phyloP scores from a whole-genome alignment of 352 stramenopile species.

The Blastocystis sp. region DNA sequence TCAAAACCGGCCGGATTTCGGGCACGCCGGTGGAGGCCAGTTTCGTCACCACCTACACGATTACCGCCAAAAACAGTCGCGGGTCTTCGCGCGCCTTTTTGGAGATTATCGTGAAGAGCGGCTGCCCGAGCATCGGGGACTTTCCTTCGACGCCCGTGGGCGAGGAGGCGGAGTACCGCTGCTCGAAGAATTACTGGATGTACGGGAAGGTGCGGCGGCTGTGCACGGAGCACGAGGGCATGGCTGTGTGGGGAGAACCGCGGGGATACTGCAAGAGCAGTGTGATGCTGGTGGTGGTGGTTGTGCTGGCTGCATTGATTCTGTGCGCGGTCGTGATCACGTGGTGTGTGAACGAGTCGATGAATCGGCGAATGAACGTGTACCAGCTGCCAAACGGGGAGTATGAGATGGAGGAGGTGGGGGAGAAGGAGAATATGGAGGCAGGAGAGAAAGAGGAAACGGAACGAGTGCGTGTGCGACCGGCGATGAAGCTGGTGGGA shows the following conservation, averaged over 20 bases:
- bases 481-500: slow-evolving; percentile 59
- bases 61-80: slow-evolving; percentile 35
- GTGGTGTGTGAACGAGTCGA: not conserved
- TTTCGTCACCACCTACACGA: slow-evolving; percentile 23
- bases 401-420: slow-evolving; percentile 59
- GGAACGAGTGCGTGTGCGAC: not conserved
- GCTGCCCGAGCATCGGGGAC: slow-evolving; percentile 35
- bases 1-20: slow-evolving; percentile 32
- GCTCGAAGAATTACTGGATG: slow-evolving; percentile 1
- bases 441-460: not conserved
- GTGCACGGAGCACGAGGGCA: slow-evolving; percentile 8
- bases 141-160: slow-evolving; percentile 52
- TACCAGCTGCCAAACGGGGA: slow-evolving; percentile 48
- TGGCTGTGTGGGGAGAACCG: slow-evolving; percentile 41
- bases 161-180: slow-evolving; percentile 1
- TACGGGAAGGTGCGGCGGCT: slow-evolving; percentile 5
- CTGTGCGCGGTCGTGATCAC: not conserved
- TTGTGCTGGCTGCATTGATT: slow-evolving; percentile 16
- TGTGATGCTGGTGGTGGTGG: not conserved
- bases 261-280: slow-evolving; percentile 35
- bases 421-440: not conserved
- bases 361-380: slow-evolving; percentile 14
- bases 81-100: not conserved
- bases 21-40: slow-evolving; percentile 40
- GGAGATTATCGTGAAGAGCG: slow-evolving; percentile 7